Conservation (phyloP, 2,329 filamentous ascomycete genomes). For the Calonectria multiphialidica region DNA sequence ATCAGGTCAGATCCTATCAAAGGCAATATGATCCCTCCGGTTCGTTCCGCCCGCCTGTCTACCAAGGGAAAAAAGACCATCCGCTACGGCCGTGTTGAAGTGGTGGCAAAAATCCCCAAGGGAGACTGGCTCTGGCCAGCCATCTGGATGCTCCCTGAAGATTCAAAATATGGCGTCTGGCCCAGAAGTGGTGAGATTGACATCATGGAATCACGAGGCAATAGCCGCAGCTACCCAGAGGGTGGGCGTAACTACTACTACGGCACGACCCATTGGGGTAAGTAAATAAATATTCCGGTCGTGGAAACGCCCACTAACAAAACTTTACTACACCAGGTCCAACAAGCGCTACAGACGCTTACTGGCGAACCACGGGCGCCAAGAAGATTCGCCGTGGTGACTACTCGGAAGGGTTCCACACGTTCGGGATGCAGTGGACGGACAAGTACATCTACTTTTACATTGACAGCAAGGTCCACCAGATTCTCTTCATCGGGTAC, state of each 20-base stretch:
- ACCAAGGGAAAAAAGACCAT: slow-evolving; percentile 60
- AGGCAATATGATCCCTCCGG: slow-evolving; percentile 61
- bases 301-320: no score
- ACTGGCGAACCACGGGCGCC: slow-evolving; percentile 49
- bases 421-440: slow-evolving; percentile 66
- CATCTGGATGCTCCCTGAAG: slow-evolving; percentile 87
- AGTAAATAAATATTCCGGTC: not conserved
- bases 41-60: slow-evolving; percentile 61
- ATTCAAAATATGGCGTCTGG: slow-evolving; percentile 80
- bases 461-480: slow-evolving; percentile 57
- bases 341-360: slow-evolving; percentile 44
- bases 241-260: slow-evolving; percentile 59
- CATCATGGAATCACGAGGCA: slow-evolving; percentile 82
- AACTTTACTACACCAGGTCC: slow-evolving; percentile 29
- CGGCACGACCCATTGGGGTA: slow-evolving; percentile 62
- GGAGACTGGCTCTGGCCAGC: slow-evolving; percentile 92
- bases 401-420: slow-evolving; percentile 59
- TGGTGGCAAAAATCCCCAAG: slow-evolving; percentile 77
- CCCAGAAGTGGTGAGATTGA: slow-evolving; percentile 77
- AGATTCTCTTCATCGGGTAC: slow-evolving; percentile 54
- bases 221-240: slow-evolving; percentile 52
- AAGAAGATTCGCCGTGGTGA: slow-evolving; percentile 47
- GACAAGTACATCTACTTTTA: slow-evolving; percentile 66
- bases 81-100: slow-evolving; percentile 84
- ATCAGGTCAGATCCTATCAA: slow-evolving; percentile 56